Conservation (phyloP, 225 moss, liverwort and hornwort species). For the Pseudisothecium myosuroides region DNA sequence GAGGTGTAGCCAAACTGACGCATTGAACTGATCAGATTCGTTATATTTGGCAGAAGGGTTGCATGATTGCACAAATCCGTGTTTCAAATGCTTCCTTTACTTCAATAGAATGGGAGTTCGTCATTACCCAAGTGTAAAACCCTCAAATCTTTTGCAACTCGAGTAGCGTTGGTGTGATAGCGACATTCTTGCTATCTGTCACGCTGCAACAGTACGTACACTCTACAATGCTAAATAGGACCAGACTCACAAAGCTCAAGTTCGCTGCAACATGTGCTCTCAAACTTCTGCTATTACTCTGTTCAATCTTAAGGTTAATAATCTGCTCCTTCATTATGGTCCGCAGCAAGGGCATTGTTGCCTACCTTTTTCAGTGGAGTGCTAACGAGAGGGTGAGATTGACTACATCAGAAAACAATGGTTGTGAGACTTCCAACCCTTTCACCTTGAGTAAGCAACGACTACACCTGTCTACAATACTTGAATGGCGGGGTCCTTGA, state of each 20-base stretch:
- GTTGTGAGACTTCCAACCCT: background rate
- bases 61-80: too few relatives aligned
- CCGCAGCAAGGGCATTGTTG: background rate
- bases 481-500: background rate
- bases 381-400: background rate
- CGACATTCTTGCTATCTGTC: background rate
- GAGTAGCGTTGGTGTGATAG: background rate
- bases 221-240: background rate
- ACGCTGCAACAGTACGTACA: background rate
- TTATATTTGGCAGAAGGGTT: background rate
- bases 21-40: background rate
- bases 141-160: background rate
- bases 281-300: background rate
- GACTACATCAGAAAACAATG: background rate
- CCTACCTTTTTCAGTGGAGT: background rate
- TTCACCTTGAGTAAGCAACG: background rate
- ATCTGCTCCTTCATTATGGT: background rate
- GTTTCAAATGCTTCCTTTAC: background rate
- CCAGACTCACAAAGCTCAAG: background rate
- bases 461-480: background rate
- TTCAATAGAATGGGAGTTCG: background rate
- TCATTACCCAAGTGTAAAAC: background rate
- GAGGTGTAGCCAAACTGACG: background rate
- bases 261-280: background rate
- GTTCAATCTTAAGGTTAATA: background rate